These are phyloP conservation scores for Colletotrichum sp. DNA, from an alignment of 2,329 filamentous ascomycete genomes.

Conservation along the genomic window DNA sequence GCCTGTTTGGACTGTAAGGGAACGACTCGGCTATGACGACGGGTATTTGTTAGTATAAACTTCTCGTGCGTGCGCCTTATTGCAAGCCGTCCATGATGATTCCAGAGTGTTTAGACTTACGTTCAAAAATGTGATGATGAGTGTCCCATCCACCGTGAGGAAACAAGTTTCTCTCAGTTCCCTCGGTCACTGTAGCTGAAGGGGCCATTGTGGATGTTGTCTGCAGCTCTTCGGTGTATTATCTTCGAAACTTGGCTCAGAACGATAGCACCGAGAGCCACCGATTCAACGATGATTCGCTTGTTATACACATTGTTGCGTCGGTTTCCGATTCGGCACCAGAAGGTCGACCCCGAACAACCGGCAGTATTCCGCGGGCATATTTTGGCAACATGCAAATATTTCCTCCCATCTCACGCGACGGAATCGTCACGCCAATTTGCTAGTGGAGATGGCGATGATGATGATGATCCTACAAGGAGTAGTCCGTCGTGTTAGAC, in stretches of 20 bases:
- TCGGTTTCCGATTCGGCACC: not conserved
- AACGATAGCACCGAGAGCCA: not conserved
- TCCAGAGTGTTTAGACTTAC: slow-evolving; percentile 18
- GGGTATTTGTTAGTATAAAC: not conserved
- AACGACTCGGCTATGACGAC: not conserved
- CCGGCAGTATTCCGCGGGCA: not conserved
- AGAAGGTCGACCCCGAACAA: not conserved
- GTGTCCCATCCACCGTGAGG: slow-evolving; percentile 35
- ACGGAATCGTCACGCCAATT: not conserved
- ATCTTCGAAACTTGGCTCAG: not conserved
- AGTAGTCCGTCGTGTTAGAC: not conserved
- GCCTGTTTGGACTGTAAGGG: slow-evolving; percentile 3
- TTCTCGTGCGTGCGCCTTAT: not conserved
- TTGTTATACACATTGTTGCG: not conserved
- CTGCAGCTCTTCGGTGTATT: not conserved
- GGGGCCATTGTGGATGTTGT: not conserved
- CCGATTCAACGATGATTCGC: not conserved
- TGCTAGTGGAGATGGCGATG: not conserved
- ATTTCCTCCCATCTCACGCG: too few relatives aligned
- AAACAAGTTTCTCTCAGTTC: slow-evolving; percentile 19
- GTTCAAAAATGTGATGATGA: slow-evolving; percentile 38
- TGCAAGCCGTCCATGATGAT: not conserved
- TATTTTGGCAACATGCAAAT: not conserved
- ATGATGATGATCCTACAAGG: not conserved
- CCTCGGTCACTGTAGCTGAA: not conserved